A percentile compares a stretch with the other conserved stretches of the same genome.
Evolutionary conservation across 1,284 basidiomycete species (phyloP).

Genomic region (Anthracocystis panici-leucophaei): DNA sequence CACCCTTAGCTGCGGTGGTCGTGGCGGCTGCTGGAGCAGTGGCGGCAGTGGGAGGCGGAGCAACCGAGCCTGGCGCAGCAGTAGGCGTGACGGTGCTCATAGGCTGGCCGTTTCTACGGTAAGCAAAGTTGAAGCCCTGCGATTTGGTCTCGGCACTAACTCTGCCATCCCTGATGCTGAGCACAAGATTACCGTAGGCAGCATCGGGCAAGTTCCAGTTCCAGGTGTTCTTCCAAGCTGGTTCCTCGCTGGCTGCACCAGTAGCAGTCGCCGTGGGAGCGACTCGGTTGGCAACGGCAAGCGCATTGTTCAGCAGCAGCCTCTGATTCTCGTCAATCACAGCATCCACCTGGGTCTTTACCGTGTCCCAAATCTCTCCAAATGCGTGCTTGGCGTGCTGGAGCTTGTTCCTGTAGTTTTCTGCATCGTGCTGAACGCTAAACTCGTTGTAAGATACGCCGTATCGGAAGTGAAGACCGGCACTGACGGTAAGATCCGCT

Average conservation of each 20-base stretch:
- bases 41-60: conserved; percentile 6
- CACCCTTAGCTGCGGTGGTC: conserved; percentile 2
- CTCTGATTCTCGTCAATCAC: conserved; percentile 93
- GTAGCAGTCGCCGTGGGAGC: conserved; percentile 75
- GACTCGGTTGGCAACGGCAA: conserved; percentile 84
- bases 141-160: conserved; percentile 91
- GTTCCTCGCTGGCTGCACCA: conserved; percentile 80
- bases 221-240: conserved; percentile 77
- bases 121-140: conserved; percentile 96
- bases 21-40: conserved; percentile 7
- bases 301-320: conserved; percentile 86
- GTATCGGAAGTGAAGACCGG: conserved; percentile 97
- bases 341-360: conserved; percentile 88
- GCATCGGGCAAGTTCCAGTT: conserved; percentile 97
- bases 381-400: conserved; percentile 83
- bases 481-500: conserved; percentile 93
- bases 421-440: conserved; percentile 88
- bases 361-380: conserved; percentile 91
- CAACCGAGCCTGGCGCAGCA: conserved; percentile 12
- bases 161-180: conserved; percentile 90
- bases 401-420: conserved; percentile 88
- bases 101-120: conserved; percentile 75
- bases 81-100: conserved; percentile 43
- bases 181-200: conserved; percentile 85
- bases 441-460: conserved; percentile 97